Evolutionary conservation across 805 yeast species (phyloP), one percentile per base, ranked within the genome.

Genomic region (Lipomyces starkeyi): DNA sequence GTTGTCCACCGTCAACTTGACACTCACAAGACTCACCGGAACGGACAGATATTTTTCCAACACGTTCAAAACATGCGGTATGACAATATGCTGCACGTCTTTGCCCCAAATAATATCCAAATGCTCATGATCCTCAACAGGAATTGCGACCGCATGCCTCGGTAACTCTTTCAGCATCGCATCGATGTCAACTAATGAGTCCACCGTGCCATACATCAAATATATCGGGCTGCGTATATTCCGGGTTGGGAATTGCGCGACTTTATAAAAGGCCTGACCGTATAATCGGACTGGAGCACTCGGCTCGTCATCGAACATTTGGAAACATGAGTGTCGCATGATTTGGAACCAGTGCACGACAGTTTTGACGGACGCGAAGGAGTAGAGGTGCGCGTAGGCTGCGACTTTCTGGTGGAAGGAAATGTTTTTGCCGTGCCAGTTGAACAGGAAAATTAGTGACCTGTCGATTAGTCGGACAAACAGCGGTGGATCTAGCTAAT

Each of bases 331-430:
- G 6, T 90, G 83, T 62, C 89, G 83, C 69, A 94, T 91, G 63
- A 94, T 93, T 79, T 92, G 97, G 75, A 92, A 91, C 97, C 97
- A 92, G 78, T 92, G 97, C n/a, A 93, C 98, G 58, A 92, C 93
- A 9, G 91, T 86, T 78, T 93, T 94, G 32, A 93, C 98, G 1
- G 93, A 87, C 0, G 98, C 92, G 27, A 97, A 90, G 1, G 97
- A 91, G 79, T 93, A 94, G 64, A 94, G 81, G 77, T 95, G 98
- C 20, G 91, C 87, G 78, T 91, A 94, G 17, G 91, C 85, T n/a
- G 91, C 84, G 59, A 87, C 80, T 76, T 93, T 94, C 78, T 93
- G 97, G 54, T 86, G 79, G 67, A 84, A 82, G 43, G 87, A 80
- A 71, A 95, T 94, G 78, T 94, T 91, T 4, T 71, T 56, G 7